Evolutionary conservation across 305 asterid genomes (phyloP).

Genomic region (Lippia alba): DNA sequence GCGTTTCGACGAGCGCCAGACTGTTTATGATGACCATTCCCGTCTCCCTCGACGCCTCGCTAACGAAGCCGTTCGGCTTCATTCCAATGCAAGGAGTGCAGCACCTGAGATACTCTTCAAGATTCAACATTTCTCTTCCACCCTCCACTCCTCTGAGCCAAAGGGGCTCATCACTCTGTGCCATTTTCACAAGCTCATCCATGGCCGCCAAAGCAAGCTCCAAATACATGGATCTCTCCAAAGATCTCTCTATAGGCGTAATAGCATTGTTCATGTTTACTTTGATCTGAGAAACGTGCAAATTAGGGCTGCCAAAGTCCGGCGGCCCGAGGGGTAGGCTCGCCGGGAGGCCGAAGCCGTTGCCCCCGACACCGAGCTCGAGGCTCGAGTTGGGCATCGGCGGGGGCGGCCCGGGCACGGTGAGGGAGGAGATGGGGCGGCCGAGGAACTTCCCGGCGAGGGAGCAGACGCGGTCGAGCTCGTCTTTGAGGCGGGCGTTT

Average conservation of each 20-base stretch:
- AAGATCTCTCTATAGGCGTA: slow-evolving; percentile 53
- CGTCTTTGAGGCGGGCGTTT: slow-evolving; percentile 79
- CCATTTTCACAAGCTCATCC: slow-evolving; percentile 81
- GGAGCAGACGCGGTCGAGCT: slow-evolving; percentile 76
- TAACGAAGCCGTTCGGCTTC: slow-evolving; percentile 73
- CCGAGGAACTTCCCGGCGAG: slow-evolving; percentile 88
- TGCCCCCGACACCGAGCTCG: slow-evolving; percentile 76
- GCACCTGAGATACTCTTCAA: slow-evolving; percentile 64
- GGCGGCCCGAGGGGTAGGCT: slow-evolving; percentile 48
- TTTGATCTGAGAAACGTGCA: slow-evolving; percentile 35
- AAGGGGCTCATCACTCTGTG: slow-evolving; percentile 73
- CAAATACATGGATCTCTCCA: slow-evolving; percentile 75
- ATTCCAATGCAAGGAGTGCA: slow-evolving; percentile 75
- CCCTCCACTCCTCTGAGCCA: slow-evolving; percentile 70
- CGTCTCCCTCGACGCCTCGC: slow-evolving; percentile 85
- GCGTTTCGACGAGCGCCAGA: slow-evolving; percentile 88
- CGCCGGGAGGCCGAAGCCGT: slow-evolving; percentile 55
- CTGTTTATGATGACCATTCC: slow-evolving; percentile 85
- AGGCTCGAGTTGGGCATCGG: slow-evolving; percentile 72
- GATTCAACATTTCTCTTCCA: slow-evolving; percentile 63
- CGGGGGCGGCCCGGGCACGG: slow-evolving; percentile 31
- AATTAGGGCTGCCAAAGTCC: slow-evolving; percentile 49
- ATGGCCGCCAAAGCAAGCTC: slow-evolving; percentile 91
- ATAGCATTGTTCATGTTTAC: slow-evolving; percentile 23
- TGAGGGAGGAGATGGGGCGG: slow-evolving; percentile 60